A percentile compares a stretch with the other conserved stretches of the same genome.
phyloP scores from a whole-genome alignment of 23 red algal species.

The Rhodosorus marinus region DNA sequence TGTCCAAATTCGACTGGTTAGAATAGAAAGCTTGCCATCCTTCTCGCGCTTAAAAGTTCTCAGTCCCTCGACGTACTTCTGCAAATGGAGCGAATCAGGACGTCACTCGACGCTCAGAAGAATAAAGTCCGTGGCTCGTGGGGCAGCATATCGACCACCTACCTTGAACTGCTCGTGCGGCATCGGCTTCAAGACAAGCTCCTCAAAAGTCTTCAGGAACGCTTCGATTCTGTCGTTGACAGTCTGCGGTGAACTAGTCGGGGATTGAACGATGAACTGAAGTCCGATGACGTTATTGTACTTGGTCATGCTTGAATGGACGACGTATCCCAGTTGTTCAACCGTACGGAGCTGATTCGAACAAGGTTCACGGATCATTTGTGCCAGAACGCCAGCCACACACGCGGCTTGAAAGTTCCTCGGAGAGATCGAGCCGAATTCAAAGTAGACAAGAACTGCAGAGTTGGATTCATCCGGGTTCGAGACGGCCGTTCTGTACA shows the following conservation, averaged over 20 bases:
- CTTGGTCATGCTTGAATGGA: constrained; percentile 26
- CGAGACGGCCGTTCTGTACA: constrained; percentile 10
- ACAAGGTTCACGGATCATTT: constrained; percentile 57
- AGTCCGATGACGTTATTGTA: constrained; percentile 22
- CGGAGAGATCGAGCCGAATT: constrained; percentile 11
- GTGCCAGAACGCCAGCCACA: constrained; percentile 29
- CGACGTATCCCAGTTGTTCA: constrained; percentile 82
- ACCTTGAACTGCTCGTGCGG: constrained; percentile 33
- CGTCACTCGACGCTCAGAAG: too few relatives aligned
- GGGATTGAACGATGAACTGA: constrained; percentile 66
- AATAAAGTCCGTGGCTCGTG: too few relatives aligned
- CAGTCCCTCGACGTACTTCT: too few relatives aligned
- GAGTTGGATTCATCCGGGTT: constrained; percentile 71
- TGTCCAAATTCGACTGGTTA: too few relatives aligned
- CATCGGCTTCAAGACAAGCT: constrained; percentile 14
- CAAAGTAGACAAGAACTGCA: constrained; percentile 34
- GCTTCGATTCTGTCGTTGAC: constrained; percentile 32
- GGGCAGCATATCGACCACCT: too few relatives aligned
- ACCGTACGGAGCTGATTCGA: constrained; percentile 80
- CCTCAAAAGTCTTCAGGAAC: constrained; percentile 18
- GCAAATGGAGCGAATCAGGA: too few relatives aligned
- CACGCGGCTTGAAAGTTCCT: constrained; percentile 8
- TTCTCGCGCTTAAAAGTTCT: too few relatives aligned
- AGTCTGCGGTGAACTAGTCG: constrained; percentile 32
- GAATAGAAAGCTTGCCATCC: too few relatives aligned